A percentile compares a stretch with the other conserved stretches of the same genome.
Evolutionary conservation across 108 stramenopile species (phyloP).

Genomic region (Pinguiococcus pyrenoidosus): DNA sequence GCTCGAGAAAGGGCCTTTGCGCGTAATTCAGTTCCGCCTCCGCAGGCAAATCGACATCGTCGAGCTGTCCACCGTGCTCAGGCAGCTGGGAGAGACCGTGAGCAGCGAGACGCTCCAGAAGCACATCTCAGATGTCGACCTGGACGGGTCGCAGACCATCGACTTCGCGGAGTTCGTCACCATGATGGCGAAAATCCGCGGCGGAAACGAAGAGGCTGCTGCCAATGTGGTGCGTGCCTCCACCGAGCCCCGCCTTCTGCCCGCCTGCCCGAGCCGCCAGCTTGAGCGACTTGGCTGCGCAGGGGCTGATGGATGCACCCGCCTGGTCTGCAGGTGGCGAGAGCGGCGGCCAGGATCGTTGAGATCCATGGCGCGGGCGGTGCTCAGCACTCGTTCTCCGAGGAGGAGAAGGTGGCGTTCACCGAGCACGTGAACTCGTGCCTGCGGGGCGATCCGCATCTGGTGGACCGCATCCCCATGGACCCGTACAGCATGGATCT

Average conservation of each 20-base stretch:
- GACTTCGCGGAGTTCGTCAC: background rate
- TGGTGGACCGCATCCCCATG: constrained; percentile 16
- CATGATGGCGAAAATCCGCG: background rate
- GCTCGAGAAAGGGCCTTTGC: no score
- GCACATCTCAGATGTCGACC: background rate
- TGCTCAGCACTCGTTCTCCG: constrained; percentile 25
- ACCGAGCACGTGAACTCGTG: constrained; percentile 41
- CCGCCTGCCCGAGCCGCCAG: background rate
- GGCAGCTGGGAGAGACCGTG: background rate
- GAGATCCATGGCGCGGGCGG: background rate
- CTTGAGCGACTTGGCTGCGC: background rate
- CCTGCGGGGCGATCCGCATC: constrained; percentile 14
- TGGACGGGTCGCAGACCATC: background rate
- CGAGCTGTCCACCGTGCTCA: background rate
- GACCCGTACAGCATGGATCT: constrained; percentile 10
- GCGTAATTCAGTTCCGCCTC: no score
- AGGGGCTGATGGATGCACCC: no score
- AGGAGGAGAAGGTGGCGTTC: constrained; percentile 37
- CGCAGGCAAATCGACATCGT: background rate
- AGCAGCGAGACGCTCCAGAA: background rate
- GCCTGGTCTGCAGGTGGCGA: no score
- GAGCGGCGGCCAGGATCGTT: background rate
- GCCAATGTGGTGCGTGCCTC: background rate
- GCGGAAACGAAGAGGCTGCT: background rate
- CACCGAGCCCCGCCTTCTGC: background rate